Evolutionary conservation across 2,329 filamentous ascomycete species (phyloP), one percentile per base, ranked within the genome.

Genomic region (Colletotrichum spinosum): DNA sequence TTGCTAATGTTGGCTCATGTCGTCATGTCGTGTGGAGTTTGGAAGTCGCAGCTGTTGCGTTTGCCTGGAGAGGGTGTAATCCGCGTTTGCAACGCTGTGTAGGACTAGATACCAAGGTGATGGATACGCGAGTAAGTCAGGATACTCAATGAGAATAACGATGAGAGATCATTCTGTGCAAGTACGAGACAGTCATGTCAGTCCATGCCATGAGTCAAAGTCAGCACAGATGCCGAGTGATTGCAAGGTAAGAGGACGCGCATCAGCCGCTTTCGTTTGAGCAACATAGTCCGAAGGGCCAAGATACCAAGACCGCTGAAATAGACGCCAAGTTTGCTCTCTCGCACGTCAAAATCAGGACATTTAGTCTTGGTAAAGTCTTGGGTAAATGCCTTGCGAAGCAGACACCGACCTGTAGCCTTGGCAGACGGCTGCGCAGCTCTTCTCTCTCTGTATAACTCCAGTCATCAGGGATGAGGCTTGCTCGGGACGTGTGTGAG

Each of bases 371-470:
- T 49, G n/a, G 44, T 37, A 55, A 25, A 42, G 38, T 33, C n/a
- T 17, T 11, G 44, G 15, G 13, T 9, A 15, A 44, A 9, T 7
- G 42, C 9, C 35, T 52, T 25, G 41, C 39, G 35, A 48, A 17
- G 35, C 8, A 13, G 50, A 25, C 13, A 42, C n/a, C 37, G 46
- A 46, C 15, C 2, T 12, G n/a, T 39, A n/a, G 15, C 25, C 55
- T 54, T 63, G 54, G 60, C 55, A 39, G 17, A 11, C 35, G 35
- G 37, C 44, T 54, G 49, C 49, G 55, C 55, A 48, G 50, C 55
- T 45, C 50, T 57, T 38, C 12, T 39, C 7, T 13, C 42, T 44
- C n/a, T 15, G n/a, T n/a, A 8, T n/a, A 17, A 13, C 38, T 41
- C 13, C 38, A 13, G 25, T 25, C 38, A 9, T 9, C 38, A 41